A percentile compares a stretch with the other conserved stretches of the same genome.
These are phyloP conservation scores for Penicillium sp. DNA, from an alignment of 2,329 filamentous ascomycete genomes.

Conservation along the genomic window DNA sequence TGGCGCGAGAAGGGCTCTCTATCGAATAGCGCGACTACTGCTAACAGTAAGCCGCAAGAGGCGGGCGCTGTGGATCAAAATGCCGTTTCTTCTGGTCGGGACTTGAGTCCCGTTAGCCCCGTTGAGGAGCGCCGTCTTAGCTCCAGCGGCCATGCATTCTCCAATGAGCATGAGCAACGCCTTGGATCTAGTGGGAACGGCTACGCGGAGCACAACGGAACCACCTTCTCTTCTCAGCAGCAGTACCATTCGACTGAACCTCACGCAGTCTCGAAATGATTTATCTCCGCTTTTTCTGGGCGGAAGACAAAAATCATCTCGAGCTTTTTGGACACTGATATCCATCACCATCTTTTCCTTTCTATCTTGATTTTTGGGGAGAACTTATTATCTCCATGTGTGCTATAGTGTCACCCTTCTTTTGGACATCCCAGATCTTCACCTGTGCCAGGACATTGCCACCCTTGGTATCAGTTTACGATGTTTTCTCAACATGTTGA, in stretches of 20 bases:
- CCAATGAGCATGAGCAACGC: background rate
- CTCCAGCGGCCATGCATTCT: background rate
- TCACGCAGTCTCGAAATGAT: conserved; percentile 3
- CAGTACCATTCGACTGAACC: conserved; percentile 2
- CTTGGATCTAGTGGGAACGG: background rate
- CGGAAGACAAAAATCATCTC: background rate
- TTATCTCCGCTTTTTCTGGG: background rate
- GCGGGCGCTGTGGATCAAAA: background rate
- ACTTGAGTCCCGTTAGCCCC: background rate
- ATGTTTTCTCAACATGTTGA: background rate
- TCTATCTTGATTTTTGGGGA: background rate
- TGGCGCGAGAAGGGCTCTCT: conserved; percentile 15
- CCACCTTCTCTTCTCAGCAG: background rate
- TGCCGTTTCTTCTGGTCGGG: background rate
- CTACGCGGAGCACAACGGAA: background rate
- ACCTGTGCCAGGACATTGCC: background rate
- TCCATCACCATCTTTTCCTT: background rate
- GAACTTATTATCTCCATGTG: background rate
- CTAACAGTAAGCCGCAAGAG: no score
- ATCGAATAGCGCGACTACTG: background rate
- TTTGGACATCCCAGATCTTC: conserved; percentile 4
- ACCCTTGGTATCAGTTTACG: background rate
- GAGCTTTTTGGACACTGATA: background rate
- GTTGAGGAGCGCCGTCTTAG: background rate
- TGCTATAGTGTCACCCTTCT: background rate